These are phyloP conservation scores for Penicillium cosmopolitanum DNA, from an alignment of 495 filamentous ascomycete species.

Conservation along the genomic window DNA sequence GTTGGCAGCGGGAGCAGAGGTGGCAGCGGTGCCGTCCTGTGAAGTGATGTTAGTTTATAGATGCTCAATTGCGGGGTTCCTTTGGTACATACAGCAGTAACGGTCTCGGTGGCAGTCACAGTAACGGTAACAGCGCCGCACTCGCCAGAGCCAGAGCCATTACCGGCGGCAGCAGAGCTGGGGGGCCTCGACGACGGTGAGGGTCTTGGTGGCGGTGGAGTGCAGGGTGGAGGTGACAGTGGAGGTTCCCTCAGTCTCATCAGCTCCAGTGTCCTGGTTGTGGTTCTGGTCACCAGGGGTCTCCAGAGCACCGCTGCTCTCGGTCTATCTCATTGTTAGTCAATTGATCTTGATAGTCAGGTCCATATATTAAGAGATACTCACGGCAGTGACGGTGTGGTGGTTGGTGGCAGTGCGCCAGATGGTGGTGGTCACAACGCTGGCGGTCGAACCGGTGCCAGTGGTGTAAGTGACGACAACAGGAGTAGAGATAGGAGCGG, in stretches of 20 bases:
- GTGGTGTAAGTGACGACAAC: conserved; percentile 61
- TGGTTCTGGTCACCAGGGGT: conserved; percentile 10
- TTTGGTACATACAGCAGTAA: conserved; percentile 28
- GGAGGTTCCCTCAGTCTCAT: neutral
- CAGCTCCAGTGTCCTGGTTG: conserved; percentile 7
- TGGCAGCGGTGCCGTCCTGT: conserved; percentile 17
- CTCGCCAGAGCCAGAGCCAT: conserved; percentile 22
- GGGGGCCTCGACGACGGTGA: conserved; percentile 36
- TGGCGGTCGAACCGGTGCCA: conserved; percentile 55
- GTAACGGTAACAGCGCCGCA: conserved; percentile 31
- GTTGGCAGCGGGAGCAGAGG: conserved; percentile 14
- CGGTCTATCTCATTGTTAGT: conserved; percentile 22
- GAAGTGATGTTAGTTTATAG: conserved; percentile 4
- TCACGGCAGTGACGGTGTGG: conserved; percentile 44
- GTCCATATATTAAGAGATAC: conserved; percentile 12
- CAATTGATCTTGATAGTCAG: neutral
- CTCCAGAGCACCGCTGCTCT: conserved; percentile 8
- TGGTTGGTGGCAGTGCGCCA: conserved; percentile 48
- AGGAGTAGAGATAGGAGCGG: conserved; percentile 2
- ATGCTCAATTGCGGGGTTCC: neutral
- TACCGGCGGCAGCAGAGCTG: conserved; percentile 17
- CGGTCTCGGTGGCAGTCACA: conserved; percentile 32
- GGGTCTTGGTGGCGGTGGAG: conserved; percentile 34
- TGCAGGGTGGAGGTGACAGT: conserved; percentile 27
- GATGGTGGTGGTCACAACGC: conserved; percentile 61